Base-by-base conservation (phyloP, 176 grass and related monocot species). In the Neostapfia colusana region DNA sequence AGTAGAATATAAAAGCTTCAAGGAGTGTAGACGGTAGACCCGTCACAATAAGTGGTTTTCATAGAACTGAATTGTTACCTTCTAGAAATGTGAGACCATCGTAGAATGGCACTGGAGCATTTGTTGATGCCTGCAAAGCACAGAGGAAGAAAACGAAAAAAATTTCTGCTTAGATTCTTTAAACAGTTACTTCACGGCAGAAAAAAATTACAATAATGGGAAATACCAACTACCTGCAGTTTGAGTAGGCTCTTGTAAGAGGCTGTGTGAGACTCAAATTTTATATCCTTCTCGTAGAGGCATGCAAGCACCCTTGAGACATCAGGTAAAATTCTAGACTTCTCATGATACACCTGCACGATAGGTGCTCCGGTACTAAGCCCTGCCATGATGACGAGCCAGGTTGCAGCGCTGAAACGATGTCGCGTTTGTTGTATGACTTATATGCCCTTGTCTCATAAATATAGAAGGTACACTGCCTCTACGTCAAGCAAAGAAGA, bases 221-320 rank as follows among this genome's bases (percentile, higher is more conserved):
- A 53, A 57, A 79, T 51, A 70, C 40, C 31, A 81, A 28, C 2
- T 86, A 97, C 94, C 93, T 93, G 93, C 66, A 97, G 78, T 72
- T 76, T 93, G 56, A 97, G 84, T 54, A 97, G 81, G 80, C 87
- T 70, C 78, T 85, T 85, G 38, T 49, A 81, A 42, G 85, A 83
- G n/a, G 68, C 13, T 39, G 80, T 28, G 17, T 83, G 36, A 15
- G 60, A 71, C 8, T 89, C n/a, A 66, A 85, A 86, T 1, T 93
- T 15, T 65, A 97, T 42, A 17, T 81, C 46, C 84, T 97, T 97
- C 90, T 97, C 93, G 54, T 89, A 84, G 53, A 97, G 78, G 77
- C 93, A 93, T 37, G 93, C 84, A 70, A 97, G 83, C 50, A 93
- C 93, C 76, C 93, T 91, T 60, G 93, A 91, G 23, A 97, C 88